Percentiles rank a stretch among this genome's conserved stretches.
Conservation (phyloP, 2,329 filamentous ascomycete species). For the Zymoseptoria crescenta region DNA sequence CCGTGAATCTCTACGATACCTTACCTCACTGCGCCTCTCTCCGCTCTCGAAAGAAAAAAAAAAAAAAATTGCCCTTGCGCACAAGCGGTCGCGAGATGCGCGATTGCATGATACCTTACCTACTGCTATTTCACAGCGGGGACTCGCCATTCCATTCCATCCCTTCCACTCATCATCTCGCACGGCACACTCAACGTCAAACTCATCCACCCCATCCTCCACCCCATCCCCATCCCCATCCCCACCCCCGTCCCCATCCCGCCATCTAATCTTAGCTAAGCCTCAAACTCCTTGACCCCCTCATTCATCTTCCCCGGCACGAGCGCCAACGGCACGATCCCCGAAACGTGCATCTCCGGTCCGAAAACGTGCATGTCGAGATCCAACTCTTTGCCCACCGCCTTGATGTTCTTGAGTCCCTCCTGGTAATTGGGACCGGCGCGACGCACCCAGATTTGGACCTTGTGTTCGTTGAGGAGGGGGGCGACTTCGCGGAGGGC, state of each 20-base stretch:
- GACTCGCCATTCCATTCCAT: not conserved
- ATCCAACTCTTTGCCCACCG: conserved; percentile 84
- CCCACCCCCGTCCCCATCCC: no score
- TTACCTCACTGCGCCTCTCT: no score
- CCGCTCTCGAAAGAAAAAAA: no score
- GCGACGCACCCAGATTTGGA: conserved; percentile 90
- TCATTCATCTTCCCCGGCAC: conserved; percentile 50
- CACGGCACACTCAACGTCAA: no score
- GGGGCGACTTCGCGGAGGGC: conserved; percentile 85
- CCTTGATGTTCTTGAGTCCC: conserved; percentile 99
- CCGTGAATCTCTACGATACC: no score
- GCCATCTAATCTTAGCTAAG: conserved; percentile 32
- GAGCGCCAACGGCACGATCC: conserved; percentile 90
- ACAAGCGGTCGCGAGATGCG: no score
- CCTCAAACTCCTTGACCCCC: conserved; percentile 54
- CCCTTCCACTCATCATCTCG: no score
- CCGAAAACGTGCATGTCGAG: conserved; percentile 90
- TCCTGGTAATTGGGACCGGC: conserved; percentile 98
- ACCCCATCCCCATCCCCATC: not conserved
- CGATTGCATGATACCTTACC: no score
- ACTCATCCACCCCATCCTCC: no score
- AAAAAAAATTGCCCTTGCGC: no score
- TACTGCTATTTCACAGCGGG: no score
- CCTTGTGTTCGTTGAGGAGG: conserved; percentile 87
- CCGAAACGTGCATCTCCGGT: conserved; percentile 80